These are phyloP conservation scores for Nemophila menziesii DNA, from an alignment of 257 asterid genomes.

Conservation along the genomic window DNA sequence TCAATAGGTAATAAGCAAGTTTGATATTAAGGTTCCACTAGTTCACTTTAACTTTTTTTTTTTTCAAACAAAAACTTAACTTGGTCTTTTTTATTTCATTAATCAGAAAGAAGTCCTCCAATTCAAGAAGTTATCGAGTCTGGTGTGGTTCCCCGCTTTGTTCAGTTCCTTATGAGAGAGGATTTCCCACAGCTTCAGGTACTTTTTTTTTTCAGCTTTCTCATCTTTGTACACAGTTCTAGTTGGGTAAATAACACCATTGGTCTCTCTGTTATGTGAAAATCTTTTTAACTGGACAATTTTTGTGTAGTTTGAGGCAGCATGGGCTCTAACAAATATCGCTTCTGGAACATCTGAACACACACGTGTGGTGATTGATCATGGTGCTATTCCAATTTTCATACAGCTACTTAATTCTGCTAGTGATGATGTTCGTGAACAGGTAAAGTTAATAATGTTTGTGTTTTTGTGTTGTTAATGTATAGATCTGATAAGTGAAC, in stretches of 20 bases:
- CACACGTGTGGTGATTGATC: slow-evolving; percentile 77
- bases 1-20: slow-evolving; percentile 45
- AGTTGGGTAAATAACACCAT: too few species aligned
- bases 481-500: not conserved
- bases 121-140: slow-evolving; percentile 74
- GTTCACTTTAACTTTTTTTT: not conserved
- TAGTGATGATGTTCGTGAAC: slow-evolving; percentile 90
- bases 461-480: not conserved
- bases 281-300: not conserved
- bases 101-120: slow-evolving; percentile 79
- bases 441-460: slow-evolving; percentile 30
- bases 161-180: slow-evolving; percentile 65
- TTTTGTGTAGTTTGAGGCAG: slow-evolving; percentile 67
- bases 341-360: slow-evolving; percentile 94
- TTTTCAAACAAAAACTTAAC: not conserved
- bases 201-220: not conserved
- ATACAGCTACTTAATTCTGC: slow-evolving; percentile 72
- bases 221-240: not conserved
- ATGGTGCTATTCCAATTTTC: slow-evolving; percentile 74
- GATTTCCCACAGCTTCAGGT: slow-evolving; percentile 89
- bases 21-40: not conserved
- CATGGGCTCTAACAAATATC: slow-evolving; percentile 93
- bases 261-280: too few species aligned
- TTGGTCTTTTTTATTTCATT: not conserved
- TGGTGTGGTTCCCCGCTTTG: slow-evolving; percentile 81